Base-by-base conservation (phyloP, 768 basidiomycete genomes). In the Pholiota molesta region DNA sequence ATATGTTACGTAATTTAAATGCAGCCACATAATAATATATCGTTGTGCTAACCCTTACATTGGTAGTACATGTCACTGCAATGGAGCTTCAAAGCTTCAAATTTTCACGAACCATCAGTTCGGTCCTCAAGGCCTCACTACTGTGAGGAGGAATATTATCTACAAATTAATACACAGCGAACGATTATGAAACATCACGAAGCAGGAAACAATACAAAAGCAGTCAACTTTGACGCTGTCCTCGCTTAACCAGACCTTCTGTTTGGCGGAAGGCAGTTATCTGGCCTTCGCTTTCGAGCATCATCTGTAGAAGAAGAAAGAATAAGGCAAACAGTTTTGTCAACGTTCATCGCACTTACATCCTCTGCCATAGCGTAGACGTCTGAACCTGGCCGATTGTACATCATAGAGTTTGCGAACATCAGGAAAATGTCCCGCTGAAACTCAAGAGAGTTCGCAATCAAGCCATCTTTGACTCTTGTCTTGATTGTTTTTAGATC, bases 401-500 rank as follows among this genome's bases (percentile, higher is more conserved):
- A 99, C 91, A 98, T 94, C 87, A 97, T 90, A 5, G 97, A 93
- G 73, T 99, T 98, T 8, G 94, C 92, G 74, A 97, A 97, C 90
- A 98, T 97, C 64, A 97, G 80, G 71, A 87, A 90, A 10, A 96
- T 85, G 68, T 97, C 97, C 64, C 94, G 81, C 71, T 96, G 91
- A 69, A 90, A 97, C 71, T 98, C 95, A 33, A 90, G 81, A 1
- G 93, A 91, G 66, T 85, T 94, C 4, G 83, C 78, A 52, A 97
- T 94, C 2, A 84, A 64, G 0, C 94, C 94, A 67, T 96, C 94
- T 68, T 91, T 92, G 60, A 97, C 87, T 65, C 83, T 85, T n/a
- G 79, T 79, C 73, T 94, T 94, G 72, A 99, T 92, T 0, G 92
- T 96, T 75, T 95, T 97, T 59, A 99, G 82, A 73, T 98, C 95